A percentile compares a stretch with the other conserved stretches of the same genome.
Evolutionary conservation across 2,329 filamentous ascomycete genomes (phyloP).

Genomic region (Didymella glomerata): DNA sequence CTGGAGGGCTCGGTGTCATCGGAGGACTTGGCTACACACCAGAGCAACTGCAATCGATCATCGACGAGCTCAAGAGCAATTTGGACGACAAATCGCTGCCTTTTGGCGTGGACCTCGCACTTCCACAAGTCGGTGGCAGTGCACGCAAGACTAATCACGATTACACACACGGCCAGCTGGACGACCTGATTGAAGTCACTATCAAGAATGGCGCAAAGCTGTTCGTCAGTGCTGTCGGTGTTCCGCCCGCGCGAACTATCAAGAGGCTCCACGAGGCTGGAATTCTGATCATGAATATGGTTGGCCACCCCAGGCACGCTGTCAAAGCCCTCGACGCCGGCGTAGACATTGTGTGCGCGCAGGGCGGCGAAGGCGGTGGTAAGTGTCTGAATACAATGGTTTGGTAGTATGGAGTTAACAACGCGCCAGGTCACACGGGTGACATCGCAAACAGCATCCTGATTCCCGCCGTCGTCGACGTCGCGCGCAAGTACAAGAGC

Average conservation of each 20-base stretch:
- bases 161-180: slow-evolving; percentile 88
- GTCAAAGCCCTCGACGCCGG: slow-evolving; percentile 86
- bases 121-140: slow-evolving; percentile 84
- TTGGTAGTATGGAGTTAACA: not conserved
- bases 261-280: slow-evolving; percentile 79
- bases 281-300: slow-evolving; percentile 96
- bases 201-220: slow-evolving; percentile 83
- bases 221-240: slow-evolving; percentile 88
- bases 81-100: slow-evolving; percentile 73
- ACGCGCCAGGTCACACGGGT: slow-evolving; percentile 71
- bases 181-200: slow-evolving; percentile 86
- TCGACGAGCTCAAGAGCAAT: slow-evolving; percentile 83
- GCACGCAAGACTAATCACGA: slow-evolving; percentile 95
- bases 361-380: slow-evolving; percentile 89
- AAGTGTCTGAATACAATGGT: not conserved
- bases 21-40: slow-evolving; percentile 61
- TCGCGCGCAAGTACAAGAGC: slow-evolving; percentile 76
- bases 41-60: slow-evolving; percentile 76
- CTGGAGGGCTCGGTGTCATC: slow-evolving; percentile 77
- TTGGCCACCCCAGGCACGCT: slow-evolving; percentile 90
- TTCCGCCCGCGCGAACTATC: slow-evolving; percentile 78
- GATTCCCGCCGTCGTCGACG: slow-evolving; percentile 86
- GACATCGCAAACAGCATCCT: slow-evolving; percentile 86
- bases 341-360: slow-evolving; percentile 89
- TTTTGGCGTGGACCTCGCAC: slow-evolving; percentile 89